Evolutionary conservation across 495 filamentous ascomycete species (phyloP).

Genomic region (Parathielavia appendiculata): DNA sequence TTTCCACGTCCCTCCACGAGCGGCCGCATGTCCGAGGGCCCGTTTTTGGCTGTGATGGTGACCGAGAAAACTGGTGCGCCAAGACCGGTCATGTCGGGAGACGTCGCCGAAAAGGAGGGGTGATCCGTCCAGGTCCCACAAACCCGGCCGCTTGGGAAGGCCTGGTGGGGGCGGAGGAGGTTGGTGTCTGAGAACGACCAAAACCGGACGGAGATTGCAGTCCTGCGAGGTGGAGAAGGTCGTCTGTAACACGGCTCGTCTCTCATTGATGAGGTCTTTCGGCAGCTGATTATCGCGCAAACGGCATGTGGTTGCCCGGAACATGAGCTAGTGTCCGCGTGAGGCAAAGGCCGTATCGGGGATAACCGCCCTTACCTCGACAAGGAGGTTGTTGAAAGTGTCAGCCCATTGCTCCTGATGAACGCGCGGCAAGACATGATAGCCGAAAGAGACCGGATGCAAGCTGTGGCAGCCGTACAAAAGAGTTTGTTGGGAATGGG

Average conservation of each 20-base stretch:
- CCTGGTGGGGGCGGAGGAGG: neutral
- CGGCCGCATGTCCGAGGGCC: neutral
- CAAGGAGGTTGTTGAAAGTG: neutral
- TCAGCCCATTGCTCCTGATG: neutral
- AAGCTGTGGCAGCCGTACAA: conserved; percentile 6
- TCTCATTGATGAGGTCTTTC: neutral
- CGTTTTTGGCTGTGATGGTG: conserved; percentile 1
- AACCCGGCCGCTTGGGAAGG: conserved; percentile 21
- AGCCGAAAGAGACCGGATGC: conserved; percentile 13
- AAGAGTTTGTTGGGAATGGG: neutral
- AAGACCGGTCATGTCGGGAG: conserved; percentile 17
- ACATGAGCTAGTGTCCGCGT: too few relatives aligned
- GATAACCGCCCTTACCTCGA: too few relatives aligned
- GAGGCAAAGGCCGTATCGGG: too few relatives aligned
- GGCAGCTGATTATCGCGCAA: neutral
- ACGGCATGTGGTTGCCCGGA: neutral
- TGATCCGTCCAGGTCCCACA: conserved; percentile 12
- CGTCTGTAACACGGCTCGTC: neutral
- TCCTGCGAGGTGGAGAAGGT: conserved; percentile 4
- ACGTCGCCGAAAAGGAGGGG: conserved; percentile 12
- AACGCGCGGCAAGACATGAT: conserved; percentile 1
- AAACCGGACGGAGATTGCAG: neutral
- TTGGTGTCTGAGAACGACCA: neutral
- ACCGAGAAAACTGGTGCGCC: conserved; percentile 4
- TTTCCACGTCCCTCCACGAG: neutral